Conservation (phyloP, 2,329 filamentous ascomycete species). For the Fusarium algeriense region DNA sequence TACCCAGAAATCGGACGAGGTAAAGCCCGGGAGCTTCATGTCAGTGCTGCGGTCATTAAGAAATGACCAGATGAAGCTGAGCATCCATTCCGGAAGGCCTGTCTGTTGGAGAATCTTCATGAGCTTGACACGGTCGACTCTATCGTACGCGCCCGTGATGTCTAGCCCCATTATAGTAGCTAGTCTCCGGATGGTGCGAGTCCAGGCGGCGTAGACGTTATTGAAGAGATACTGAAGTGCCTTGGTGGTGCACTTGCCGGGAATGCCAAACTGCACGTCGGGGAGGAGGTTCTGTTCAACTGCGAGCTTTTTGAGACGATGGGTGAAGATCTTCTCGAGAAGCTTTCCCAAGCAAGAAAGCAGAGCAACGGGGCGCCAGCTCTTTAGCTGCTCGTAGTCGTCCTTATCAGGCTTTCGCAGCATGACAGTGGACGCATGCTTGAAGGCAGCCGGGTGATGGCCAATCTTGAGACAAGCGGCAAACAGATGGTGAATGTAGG, state of each 20-base stretch:
- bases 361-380: slow-evolving; percentile 19
- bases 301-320: neutral
- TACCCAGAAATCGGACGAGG: neutral
- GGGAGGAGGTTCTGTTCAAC: neutral
- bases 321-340: slow-evolving; percentile 7
- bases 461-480: slow-evolving; percentile 5
- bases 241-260: neutral
- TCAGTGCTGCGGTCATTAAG: slow-evolving; percentile 2
- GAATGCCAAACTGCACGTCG: neutral
- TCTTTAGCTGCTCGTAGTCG: slow-evolving; percentile 9
- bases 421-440: slow-evolving; percentile 2
- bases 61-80: slow-evolving; percentile 17
- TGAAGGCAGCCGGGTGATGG: slow-evolving; percentile 16
- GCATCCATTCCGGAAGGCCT: slow-evolving; percentile 1
- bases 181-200: neutral
- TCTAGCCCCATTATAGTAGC: slow-evolving; percentile 16
- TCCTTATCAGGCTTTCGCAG: slow-evolving; percentile 16
- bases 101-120: neutral
- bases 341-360: slow-evolving; percentile 12
- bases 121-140: neutral
- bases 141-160: slow-evolving; percentile 22
- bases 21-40: neutral
- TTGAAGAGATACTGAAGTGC: no score
- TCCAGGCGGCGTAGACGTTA: no score
- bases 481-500: slow-evolving; percentile 7